Evolutionary conservation across 768 basidiomycete species (phyloP), one percentile per base, ranked within the genome.

Genomic region (Chalciporus chontae): DNA sequence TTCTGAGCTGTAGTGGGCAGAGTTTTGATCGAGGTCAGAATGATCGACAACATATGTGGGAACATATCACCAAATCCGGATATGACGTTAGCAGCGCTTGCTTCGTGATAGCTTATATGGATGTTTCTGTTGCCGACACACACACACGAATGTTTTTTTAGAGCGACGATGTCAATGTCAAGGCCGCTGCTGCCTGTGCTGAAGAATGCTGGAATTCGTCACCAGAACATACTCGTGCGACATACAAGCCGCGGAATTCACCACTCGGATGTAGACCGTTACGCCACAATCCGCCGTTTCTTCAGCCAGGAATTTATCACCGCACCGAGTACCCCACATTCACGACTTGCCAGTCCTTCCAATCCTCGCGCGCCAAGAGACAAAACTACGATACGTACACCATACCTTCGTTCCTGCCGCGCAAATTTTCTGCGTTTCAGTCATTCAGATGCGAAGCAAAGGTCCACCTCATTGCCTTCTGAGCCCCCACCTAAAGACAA

Each of bases 251-350:
- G 64, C 37, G 57, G 64, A 41, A 47, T 58, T 50, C 47, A 47
- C 4, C 56, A 51, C 29, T 58, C 73, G 6, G 64, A 65, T 17
- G 46, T 81, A 45, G 81, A 83, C 63, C 79, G 84, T 44, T 86
- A 86, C 65, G 73, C 60, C 36, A 63, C 72, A 44, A 85, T 86
- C 47, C 71, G 82, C 40, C 70, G 64, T 45, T 85, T 85, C 66
- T 85, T 86, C 71, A 73, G 61, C 32, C 59, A 60, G 15, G 69
- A 70, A 37, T 52, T 55, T 41, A 43, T 52, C 45, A 19, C 53
- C 27, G 19, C 29, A 39, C 42, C 36, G 32, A 36, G 15, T 5
- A 36, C 6, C 34, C n/a, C 34, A n/a, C 5, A 15, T 7, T 36
- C 34, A 36, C 34, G 6, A 15, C 34, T n/a, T 36, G 34, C 34